Evolutionary conservation across 2,329 filamentous ascomycete genomes (phyloP), one percentile per base, ranked within the genome.

Genomic region (Atkinsonella texensis): DNA sequence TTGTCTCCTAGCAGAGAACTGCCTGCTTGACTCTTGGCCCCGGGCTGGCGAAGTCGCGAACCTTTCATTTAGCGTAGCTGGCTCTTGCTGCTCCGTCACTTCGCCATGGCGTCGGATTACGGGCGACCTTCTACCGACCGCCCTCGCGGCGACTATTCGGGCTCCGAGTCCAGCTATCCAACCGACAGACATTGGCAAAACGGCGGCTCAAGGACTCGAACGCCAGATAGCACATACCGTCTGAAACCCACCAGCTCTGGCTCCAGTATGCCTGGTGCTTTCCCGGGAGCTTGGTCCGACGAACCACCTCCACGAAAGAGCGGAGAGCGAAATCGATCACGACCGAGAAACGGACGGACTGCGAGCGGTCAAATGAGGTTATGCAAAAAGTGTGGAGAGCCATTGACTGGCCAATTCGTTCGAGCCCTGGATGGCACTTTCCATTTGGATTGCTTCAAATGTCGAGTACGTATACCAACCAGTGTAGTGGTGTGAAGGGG

Each of bases 381-480:
- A 40, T 91, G 87, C 70, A 90, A 89, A 62, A 96, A 95, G 69
- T 98, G 93, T 65, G 83, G 83, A 57, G 86, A 91, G 66, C 77
- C 84, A 51, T 74, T 98, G 66, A 94, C 89, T 1, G 93, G 93
- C 43, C 93, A 98, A 69, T 98, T 97, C 66, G 93, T 98, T 57
- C 82, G 93, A 61, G 93, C 93, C 45, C 72, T 98, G 51, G 89
- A 90, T 51, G 90, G 89, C 53, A 97, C 91, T 50, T 98, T 89
- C 67, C 93, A 98, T 73, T 73, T 98, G 58, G 91, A 98, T 68
- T 98, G 93, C 75, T 98, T 98, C 71, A 94, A 89, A 66, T 98
- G 93, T 69, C 81, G 89, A 71, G 91, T 96, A 79, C 72, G 83
- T 53, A 49, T 44, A 33, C 6, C 32, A 33, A 7, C 33, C 33